Conservation (phyloP, 73 alveolate species). For the Paramecium sexaurelia region DNA sequence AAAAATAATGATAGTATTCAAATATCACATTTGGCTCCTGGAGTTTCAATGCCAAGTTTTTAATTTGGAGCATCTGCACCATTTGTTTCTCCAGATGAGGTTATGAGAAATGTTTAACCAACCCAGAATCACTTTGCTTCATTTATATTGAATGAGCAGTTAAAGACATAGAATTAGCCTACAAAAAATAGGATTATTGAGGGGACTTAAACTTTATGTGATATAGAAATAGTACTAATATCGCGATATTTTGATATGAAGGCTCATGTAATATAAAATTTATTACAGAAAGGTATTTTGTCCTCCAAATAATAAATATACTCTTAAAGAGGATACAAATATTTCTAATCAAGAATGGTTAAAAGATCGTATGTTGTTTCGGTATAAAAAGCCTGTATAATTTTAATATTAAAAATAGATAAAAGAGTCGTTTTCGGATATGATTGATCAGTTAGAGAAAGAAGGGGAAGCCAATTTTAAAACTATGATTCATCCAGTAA, state of each 20-base stretch:
- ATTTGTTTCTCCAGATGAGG: not conserved
- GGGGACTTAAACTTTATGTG: constrained; percentile 32
- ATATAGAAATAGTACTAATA: constrained; percentile 12
- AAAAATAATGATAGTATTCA: not conserved
- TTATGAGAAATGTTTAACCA: not conserved
- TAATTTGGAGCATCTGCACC: not conserved
- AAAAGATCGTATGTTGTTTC: not conserved
- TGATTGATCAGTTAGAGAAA: constrained; percentile 24
- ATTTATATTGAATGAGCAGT: not conserved
- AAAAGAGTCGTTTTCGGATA: constrained; percentile 11
- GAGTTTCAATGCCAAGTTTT: constrained; percentile 22
- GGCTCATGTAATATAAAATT: constrained; percentile 1
- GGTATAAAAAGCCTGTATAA: constrained; percentile 17
- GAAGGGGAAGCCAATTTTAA: not conserved
- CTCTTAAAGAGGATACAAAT: not conserved
- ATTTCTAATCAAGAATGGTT: not conserved
- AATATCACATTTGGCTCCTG: not conserved
- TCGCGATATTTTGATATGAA: constrained; percentile 42
- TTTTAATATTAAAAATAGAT: not conserved
- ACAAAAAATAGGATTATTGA: constrained; percentile 22
- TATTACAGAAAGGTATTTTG: constrained; percentile 19
- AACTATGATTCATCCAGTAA: not conserved
- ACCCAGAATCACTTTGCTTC: not conserved
- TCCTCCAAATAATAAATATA: constrained; percentile 36
- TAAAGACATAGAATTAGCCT: not conserved